Conservation (phyloP, 306 rosid genomes). For the Senna tora region DNA sequence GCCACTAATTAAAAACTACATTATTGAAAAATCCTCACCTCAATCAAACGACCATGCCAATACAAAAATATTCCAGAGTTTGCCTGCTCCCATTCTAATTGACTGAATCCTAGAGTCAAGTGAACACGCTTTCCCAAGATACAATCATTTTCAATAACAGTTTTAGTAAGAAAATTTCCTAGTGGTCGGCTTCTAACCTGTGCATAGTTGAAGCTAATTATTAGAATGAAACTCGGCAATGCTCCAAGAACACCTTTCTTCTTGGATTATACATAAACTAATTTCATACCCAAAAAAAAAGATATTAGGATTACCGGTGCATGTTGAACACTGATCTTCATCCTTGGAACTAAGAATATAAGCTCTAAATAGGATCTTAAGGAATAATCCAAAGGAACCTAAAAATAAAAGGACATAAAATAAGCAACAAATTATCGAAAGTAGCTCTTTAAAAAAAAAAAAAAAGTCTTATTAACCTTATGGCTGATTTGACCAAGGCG, state of each 20-base stretch:
- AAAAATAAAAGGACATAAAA: slow-evolving; percentile 25
- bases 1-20: background rate
- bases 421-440: slow-evolving; percentile 4
- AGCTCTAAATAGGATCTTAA: slow-evolving; percentile 63
- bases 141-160: slow-evolving; percentile 44
- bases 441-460: slow-evolving; percentile 1
- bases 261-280: background rate
- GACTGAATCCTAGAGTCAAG: slow-evolving; percentile 53
- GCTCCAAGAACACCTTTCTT: background rate
- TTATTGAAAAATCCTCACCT: slow-evolving; percentile 43
- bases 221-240: slow-evolving; percentile 25
- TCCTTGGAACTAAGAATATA: slow-evolving; percentile 63
- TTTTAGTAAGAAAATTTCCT: slow-evolving; percentile 52
- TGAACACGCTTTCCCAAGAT: slow-evolving; percentile 46
- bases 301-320: slow-evolving; percentile 45
- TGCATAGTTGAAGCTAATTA: slow-evolving; percentile 27
- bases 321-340: slow-evolving; percentile 60
- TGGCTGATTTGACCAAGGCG: slow-evolving; percentile 59
- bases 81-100: slow-evolving; percentile 62
- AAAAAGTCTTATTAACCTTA: slow-evolving; percentile 42
- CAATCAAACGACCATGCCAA: slow-evolving; percentile 68
- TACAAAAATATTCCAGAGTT: slow-evolving; percentile 61
- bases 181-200: slow-evolving; percentile 61
- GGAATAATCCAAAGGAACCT: slow-evolving; percentile 66
- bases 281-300: slow-evolving; percentile 7